Conservation (phyloP, 1,139 yeast species). For the Entelexis sorbosivorans region DNA sequence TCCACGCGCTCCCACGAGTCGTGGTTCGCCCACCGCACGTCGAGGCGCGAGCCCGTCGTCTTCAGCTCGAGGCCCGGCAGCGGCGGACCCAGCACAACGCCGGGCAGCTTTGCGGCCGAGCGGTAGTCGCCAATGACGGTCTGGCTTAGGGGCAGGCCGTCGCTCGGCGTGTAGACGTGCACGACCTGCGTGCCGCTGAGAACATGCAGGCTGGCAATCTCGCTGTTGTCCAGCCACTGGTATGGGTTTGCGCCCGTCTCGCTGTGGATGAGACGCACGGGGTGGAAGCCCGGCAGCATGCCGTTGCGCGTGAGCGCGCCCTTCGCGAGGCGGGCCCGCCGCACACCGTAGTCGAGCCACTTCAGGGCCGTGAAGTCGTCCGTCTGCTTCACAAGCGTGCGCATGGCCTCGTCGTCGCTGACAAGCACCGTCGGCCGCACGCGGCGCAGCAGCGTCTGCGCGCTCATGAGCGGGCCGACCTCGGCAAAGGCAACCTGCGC, state of each 20-base stretch:
- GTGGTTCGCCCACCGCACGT: conserved; percentile 14
- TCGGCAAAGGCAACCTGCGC: conserved; percentile 27
- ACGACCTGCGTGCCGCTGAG: conserved; percentile 31
- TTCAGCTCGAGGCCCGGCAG: conserved; percentile 30
- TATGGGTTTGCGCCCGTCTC: conserved; percentile 21
- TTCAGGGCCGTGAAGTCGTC: conserved; percentile 22
- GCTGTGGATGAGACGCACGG: conserved; percentile 29
- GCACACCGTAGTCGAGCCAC: conserved; percentile 15
- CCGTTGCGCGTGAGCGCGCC: conserved; percentile 27
- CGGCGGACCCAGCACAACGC: conserved; percentile 30
- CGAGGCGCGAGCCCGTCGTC: background rate
- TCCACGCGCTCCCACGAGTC: conserved; percentile 3
- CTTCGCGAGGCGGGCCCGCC: conserved; percentile 20
- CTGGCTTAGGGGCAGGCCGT: conserved; percentile 32
- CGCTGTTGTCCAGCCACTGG: conserved; percentile 25
- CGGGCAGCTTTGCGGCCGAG: conserved; percentile 17
- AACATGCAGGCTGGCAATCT: conserved; percentile 28
- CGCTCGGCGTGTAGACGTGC: conserved; percentile 28
- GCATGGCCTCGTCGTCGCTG: conserved; percentile 28
- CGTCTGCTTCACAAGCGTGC: conserved; percentile 25
- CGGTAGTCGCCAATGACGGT: conserved; percentile 33
- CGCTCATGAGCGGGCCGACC: conserved; percentile 24
- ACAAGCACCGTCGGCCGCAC: conserved; percentile 27
- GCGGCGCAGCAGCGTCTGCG: conserved; percentile 23
- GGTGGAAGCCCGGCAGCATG: conserved; percentile 24